These are phyloP conservation scores for Irpex lacteus DNA, from an alignment of 1,284 basidiomycete genomes.

Conservation along the genomic window DNA sequence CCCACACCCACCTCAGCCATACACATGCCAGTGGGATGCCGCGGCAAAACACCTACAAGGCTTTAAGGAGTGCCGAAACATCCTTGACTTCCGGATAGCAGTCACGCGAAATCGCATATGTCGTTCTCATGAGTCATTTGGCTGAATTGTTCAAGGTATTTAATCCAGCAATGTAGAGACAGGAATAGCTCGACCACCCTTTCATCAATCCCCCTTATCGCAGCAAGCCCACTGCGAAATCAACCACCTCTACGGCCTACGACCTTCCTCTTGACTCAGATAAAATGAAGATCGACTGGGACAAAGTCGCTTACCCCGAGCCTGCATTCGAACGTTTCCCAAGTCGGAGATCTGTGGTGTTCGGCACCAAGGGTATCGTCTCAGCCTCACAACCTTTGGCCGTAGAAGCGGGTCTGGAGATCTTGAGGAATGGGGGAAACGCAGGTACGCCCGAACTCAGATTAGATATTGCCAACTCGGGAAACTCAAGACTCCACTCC, in stretches of 20 bases:
- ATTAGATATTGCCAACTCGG: not conserved
- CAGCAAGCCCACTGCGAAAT: not conserved
- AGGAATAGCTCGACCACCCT: not conserved
- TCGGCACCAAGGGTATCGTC: constrained; percentile 86
- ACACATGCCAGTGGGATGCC: not conserved
- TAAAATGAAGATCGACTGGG: constrained; percentile 59
- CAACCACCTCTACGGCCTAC: too few species aligned
- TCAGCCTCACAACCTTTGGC: constrained; percentile 91
- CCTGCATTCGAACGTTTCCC: constrained; percentile 58
- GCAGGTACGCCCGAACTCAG: constrained; percentile 52
- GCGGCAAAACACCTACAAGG: not conserved
- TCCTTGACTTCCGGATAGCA: not conserved
- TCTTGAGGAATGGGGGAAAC: constrained; percentile 88
- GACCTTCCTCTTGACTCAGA: constrained; percentile 28
- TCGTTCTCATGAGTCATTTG: not conserved
- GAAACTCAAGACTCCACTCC: not conserved
- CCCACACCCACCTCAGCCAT: not conserved
- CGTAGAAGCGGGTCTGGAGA: constrained; percentile 84
- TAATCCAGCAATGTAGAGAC: not conserved
- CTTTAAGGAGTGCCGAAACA: not conserved
- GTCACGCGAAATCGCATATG: not conserved
- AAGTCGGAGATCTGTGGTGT: constrained; percentile 74
- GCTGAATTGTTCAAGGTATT: not conserved
- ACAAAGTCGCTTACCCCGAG: constrained; percentile 61
- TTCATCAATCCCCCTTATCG: not conserved